Conservation (phyloP, 2,329 filamentous ascomycete species). For the Magnaporthales sp. region DNA sequence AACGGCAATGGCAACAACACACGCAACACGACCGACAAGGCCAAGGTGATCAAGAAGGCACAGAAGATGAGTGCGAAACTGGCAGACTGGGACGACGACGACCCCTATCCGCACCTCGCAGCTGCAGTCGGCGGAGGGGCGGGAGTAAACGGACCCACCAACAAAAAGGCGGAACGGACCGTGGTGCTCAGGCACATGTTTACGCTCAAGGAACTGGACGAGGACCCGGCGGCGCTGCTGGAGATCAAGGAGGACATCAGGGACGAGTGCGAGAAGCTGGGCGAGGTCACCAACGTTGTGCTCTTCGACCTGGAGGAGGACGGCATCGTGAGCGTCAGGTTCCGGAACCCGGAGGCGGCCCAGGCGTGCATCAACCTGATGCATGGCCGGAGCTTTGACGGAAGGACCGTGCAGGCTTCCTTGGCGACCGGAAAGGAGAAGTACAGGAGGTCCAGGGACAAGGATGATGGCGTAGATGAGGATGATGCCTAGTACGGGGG, state of each 20-base stretch:
- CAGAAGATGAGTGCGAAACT: constrained; percentile 88
- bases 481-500: neutral
- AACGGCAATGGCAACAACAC: constrained; percentile 32
- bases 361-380: constrained; percentile 64
- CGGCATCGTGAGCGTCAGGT: constrained; percentile 79
- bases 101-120: constrained; percentile 44
- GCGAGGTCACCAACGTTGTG: constrained; percentile 82
- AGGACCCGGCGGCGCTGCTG: constrained; percentile 72
- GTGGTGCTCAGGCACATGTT: constrained; percentile 94
- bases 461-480: constrained; percentile 11
- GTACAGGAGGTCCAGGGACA: constrained; percentile 27
- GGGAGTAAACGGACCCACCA: constrained; percentile 30
- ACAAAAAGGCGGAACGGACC: constrained; percentile 52
- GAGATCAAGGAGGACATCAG: constrained; percentile 94
- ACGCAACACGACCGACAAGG: constrained; percentile 58
- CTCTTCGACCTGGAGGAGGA: constrained; percentile 81
- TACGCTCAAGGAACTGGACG: constrained; percentile 72
- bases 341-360: constrained; percentile 62
- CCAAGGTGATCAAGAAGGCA: constrained; percentile 84
- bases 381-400: constrained; percentile 73
- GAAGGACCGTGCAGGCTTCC: constrained; percentile 61
- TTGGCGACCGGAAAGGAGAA: constrained; percentile 63
- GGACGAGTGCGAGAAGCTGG: constrained; percentile 80
- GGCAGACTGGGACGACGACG: constrained; percentile 92
- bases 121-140: neutral